Conservation (phyloP, 169 alveolate species). For the Eimeria zaria region DNA sequence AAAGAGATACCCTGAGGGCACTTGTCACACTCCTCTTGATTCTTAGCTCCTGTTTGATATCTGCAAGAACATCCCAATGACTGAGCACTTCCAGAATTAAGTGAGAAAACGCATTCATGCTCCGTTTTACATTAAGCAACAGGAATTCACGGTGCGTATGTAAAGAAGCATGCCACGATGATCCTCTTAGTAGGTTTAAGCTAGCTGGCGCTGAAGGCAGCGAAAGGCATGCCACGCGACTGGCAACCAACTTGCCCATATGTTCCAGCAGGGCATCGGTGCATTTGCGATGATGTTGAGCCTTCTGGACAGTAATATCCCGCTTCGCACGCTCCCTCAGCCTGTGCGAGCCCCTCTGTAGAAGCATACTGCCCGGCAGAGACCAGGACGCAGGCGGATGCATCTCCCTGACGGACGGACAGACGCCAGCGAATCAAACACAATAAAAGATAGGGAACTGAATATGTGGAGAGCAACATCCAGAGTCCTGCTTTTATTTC, state of each 20-base stretch:
- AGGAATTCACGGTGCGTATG: not conserved
- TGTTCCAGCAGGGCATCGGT: slow-evolving; percentile 66
- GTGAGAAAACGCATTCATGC: not conserved
- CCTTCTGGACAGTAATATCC: slow-evolving; percentile 73
- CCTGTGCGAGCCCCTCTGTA: not conserved
- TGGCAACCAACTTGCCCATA: slow-evolving; percentile 10
- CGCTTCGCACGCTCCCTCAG: slow-evolving; percentile 33
- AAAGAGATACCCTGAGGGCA: slow-evolving; percentile 62
- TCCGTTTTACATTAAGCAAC: not conserved
- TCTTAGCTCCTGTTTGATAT: slow-evolving; percentile 46
- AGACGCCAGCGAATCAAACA: not conserved
- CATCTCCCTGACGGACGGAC: slow-evolving; percentile 1
- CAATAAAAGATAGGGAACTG: not conserved
- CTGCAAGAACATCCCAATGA: slow-evolving; percentile 4
- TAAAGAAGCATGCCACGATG: not conserved
- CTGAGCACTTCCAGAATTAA: not conserved
- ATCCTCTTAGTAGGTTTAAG: not conserved
- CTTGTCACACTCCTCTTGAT: slow-evolving; percentile 48
- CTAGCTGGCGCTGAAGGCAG: not conserved
- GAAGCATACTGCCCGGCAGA: slow-evolving; percentile 72
- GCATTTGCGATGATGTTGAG: slow-evolving; percentile 17
- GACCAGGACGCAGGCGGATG: slow-evolving; percentile 35
- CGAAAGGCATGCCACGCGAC: not conserved
- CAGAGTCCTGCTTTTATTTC: not conserved
- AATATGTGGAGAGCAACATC: not conserved